These are phyloP conservation scores for Yamadazyma songkhlaensis DNA, from an alignment of 1,139 yeast species.

Conservation along the genomic window DNA sequence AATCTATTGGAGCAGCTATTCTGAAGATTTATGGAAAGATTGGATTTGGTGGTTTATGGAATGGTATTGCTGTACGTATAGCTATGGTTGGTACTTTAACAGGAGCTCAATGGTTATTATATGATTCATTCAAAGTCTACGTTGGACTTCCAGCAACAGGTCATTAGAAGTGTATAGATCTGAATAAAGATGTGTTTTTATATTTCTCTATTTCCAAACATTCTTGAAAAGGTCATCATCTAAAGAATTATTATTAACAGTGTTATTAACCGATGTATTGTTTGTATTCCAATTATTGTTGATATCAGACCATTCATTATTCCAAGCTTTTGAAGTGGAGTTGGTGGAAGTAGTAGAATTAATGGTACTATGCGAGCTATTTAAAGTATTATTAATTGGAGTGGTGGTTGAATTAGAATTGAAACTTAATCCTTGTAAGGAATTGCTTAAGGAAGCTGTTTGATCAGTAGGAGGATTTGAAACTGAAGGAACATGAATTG, in stretches of 20 bases:
- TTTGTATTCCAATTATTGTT: constrained; percentile 14
- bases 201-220: constrained; percentile 51
- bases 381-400: constrained; percentile 6
- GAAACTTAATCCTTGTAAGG: constrained; percentile 37
- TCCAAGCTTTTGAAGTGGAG: constrained; percentile 19
- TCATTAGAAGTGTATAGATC: constrained; percentile 26
- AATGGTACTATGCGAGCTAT: constrained; percentile 3
- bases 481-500: constrained; percentile 8
- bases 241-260: constrained; percentile 12
- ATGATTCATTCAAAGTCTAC: constrained; percentile 89
- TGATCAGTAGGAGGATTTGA: constrained; percentile 9
- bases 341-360: constrained; percentile 3
- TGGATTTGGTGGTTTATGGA: constrained; percentile 91
- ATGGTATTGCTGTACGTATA: constrained; percentile 90
- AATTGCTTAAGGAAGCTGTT: constrained; percentile 23
- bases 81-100: constrained; percentile 96
- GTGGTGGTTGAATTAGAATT: constrained; percentile 5
- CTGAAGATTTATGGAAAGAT: constrained; percentile 72
- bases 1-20: constrained; percentile 64
- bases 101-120: constrained; percentile 93
- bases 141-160: constrained; percentile 92
- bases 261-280: constrained; percentile 12
- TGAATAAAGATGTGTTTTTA: background rate
- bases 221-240: constrained; percentile 49
- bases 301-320: constrained; percentile 39